Evolutionary conservation across 805 yeast species (phyloP).

Genomic region (Dipodascus albidus): DNA sequence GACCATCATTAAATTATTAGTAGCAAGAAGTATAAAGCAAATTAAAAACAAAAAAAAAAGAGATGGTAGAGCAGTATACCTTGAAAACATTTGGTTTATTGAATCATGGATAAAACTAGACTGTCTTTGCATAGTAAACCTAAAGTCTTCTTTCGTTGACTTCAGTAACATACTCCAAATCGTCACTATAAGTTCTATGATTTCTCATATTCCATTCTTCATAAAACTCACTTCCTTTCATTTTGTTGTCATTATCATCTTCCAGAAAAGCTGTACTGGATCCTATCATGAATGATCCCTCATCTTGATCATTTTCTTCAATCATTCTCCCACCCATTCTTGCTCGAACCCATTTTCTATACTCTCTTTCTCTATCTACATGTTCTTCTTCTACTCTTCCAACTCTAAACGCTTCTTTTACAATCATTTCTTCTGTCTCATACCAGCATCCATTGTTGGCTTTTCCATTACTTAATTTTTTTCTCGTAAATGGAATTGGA

Average conservation of each 20-base stretch:
- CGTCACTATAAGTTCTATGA: not conserved
- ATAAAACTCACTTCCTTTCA: not conserved
- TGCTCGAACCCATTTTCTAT: not conserved
- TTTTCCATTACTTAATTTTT: not conserved
- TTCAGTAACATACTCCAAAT: not conserved
- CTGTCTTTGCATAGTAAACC: too few relatives aligned
- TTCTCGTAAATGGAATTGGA: constrained; percentile 33
- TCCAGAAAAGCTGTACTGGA: too few relatives aligned
- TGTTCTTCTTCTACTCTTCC: not conserved
- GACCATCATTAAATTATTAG: too few relatives aligned
- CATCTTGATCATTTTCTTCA: not conserved
- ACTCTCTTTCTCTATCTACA: not conserved
- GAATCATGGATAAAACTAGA: too few relatives aligned
- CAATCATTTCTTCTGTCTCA: not conserved
- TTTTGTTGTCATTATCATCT: not conserved
- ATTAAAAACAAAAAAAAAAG: not conserved
- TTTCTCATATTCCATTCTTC: not conserved
- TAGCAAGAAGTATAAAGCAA: not conserved
- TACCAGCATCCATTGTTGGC: constrained; percentile 2
- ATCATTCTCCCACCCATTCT: not conserved
- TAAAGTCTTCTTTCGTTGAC: not conserved
- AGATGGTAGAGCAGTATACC: too few relatives aligned
- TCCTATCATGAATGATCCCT: not conserved
- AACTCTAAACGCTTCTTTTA: not conserved
- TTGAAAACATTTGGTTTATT: too few relatives aligned